phyloP scores from a whole-genome alignment of 2,329 filamentous ascomycete genomes.

The Bretziella fagacearum region DNA sequence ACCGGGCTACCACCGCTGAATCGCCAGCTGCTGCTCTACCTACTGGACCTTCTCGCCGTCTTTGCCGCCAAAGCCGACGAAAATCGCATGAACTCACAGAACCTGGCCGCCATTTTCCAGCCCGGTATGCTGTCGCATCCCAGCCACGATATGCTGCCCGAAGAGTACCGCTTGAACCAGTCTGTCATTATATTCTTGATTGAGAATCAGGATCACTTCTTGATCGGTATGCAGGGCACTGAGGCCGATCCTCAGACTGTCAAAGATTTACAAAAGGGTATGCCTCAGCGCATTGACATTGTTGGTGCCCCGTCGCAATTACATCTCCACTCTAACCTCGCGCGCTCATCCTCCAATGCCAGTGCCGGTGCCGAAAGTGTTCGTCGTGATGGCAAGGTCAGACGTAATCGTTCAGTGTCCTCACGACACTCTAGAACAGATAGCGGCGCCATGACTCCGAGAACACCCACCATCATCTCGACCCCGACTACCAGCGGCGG shows the following conservation, averaged over 20 bases:
- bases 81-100: conserved; percentile 92
- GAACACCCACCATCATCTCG: conserved; percentile 22
- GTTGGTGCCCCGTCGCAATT: conserved; percentile 23
- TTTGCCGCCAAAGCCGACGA: conserved; percentile 94
- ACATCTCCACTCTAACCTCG: conserved; percentile 24
- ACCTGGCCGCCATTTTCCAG: conserved; percentile 92
- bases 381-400: conserved; percentile 59
- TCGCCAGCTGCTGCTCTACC: conserved; percentile 83
- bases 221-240: conserved; percentile 97
- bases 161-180: conserved; percentile 88
- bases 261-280: conserved; percentile 51
- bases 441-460: conserved; percentile 10
- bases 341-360: conserved; percentile 68
- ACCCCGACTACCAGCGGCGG: conserved; percentile 35
- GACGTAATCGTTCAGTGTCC: conserved; percentile 81
- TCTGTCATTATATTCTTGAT: conserved; percentile 96
- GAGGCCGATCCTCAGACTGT: conserved; percentile 72
- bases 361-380: conserved; percentile 81
- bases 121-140: conserved; percentile 92
- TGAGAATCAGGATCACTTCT: conserved; percentile 94
- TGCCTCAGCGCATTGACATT: conserved; percentile 25
- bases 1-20: conserved; percentile 86
- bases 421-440: conserved; percentile 36
- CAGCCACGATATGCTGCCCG: conserved; percentile 82
- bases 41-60: conserved; percentile 85